These are phyloP conservation scores for Cyclostephanos invisitatus DNA, from an alignment of 108 stramenopile species.

Conservation along the genomic window DNA sequence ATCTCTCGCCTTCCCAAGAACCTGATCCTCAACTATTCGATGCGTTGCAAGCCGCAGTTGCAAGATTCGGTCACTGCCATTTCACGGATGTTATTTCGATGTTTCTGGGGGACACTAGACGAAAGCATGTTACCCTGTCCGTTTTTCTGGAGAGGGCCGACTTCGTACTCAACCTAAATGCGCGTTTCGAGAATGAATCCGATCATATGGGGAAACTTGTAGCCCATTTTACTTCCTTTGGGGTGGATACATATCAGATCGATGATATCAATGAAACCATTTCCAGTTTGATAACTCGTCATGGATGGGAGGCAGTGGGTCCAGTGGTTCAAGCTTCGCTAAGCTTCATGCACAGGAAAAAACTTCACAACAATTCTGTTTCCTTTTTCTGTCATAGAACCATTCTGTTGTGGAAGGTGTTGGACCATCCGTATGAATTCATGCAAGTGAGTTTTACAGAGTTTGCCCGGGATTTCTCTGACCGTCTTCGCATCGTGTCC, in stretches of 20 bases:
- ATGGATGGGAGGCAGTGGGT: conserved; percentile 2
- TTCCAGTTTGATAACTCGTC: background rate
- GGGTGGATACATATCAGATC: background rate
- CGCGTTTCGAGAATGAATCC: background rate
- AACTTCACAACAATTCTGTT: background rate
- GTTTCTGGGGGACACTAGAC: background rate
- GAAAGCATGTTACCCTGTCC: background rate
- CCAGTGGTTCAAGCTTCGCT: background rate
- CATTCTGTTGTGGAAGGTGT: conserved; percentile 2
- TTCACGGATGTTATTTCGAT: background rate
- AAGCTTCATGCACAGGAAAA: background rate
- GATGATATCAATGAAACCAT: background rate
- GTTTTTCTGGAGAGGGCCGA: conserved; percentile 10
- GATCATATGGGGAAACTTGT: background rate
- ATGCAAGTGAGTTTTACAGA: background rate
- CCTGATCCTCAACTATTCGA: conserved; percentile 3
- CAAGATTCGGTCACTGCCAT: background rate
- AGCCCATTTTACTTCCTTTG: background rate
- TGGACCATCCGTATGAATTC: background rate
- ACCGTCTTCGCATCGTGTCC: background rate
- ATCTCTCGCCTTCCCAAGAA: conserved; percentile 1
- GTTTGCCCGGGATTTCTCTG: background rate
- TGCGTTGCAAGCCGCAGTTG: background rate
- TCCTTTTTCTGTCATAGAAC: background rate
- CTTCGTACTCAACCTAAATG: conserved; percentile 15